Evolutionary conservation across 805 yeast genomes (phyloP).

Genomic region (Yamadazyma kitorensis): DNA sequence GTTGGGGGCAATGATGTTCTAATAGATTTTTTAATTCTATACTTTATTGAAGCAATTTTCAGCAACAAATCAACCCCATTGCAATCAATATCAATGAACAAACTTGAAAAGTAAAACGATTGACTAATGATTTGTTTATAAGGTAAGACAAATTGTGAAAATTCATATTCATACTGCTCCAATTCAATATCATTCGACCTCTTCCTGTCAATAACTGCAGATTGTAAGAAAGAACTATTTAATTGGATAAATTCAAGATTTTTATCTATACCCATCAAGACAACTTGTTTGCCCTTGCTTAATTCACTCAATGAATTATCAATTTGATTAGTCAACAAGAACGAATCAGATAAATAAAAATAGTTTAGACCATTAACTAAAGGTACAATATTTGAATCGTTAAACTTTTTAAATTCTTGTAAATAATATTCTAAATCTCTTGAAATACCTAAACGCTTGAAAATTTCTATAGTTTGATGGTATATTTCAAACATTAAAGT

Average conservation of each 20-base stretch:
- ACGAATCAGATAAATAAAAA: conserved; percentile 10
- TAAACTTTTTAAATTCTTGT: conserved; percentile 45
- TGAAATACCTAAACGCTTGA: conserved; percentile 51
- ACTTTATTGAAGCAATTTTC: too few species aligned
- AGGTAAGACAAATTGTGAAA: too few species aligned
- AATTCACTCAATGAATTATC: conserved; percentile 1
- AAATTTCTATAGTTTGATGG: conserved; percentile 33
- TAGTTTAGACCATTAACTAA: conserved; percentile 7
- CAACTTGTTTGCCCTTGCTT: not conserved
- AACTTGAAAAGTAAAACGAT: too few species aligned
- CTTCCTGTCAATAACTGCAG: too few species aligned
- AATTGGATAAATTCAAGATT: not conserved
- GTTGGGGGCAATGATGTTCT: too few species aligned
- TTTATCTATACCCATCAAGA: not conserved
- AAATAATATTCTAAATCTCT: conserved; percentile 57
- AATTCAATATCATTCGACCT: too few species aligned
- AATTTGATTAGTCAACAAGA: conserved; percentile 2
- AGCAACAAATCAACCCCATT: too few species aligned
- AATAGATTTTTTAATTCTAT: too few species aligned
- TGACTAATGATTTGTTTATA: too few species aligned
- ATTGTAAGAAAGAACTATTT: too few species aligned
- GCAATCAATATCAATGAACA: too few species aligned
- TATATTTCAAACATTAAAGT: conserved; percentile 36
- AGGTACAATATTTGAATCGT: conserved; percentile 21
- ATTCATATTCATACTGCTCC: too few species aligned